Conservation (phyloP, 345 rosid genomes). For the Bruguiera sexangula region DNA sequence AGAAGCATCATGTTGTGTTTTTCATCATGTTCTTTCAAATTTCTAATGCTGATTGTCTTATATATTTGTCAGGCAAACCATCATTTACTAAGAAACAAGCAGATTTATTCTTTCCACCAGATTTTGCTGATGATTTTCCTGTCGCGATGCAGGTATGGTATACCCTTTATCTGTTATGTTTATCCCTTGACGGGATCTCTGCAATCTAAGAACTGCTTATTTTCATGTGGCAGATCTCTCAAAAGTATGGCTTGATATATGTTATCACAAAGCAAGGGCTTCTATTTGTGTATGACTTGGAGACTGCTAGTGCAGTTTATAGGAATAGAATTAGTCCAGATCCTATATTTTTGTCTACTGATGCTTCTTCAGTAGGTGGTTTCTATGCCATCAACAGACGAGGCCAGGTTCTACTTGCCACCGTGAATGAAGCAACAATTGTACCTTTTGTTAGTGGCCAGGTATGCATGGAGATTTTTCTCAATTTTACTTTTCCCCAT, state of each 20-base stretch:
- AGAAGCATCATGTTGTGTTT: neutral
- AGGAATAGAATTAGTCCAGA: slow-evolving; percentile 95
- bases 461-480: slow-evolving; percentile 38
- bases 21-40: neutral
- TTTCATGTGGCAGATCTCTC: slow-evolving; percentile 61
- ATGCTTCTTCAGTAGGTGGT: slow-evolving; percentile 83
- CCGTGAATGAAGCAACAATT: slow-evolving; percentile 84
- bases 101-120: slow-evolving; percentile 27
- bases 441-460: slow-evolving; percentile 95
- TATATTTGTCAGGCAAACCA: slow-evolving; percentile 16
- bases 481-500: neutral
- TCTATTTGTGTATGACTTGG: slow-evolving; percentile 91
- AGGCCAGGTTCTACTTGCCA: slow-evolving; percentile 46
- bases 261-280: slow-evolving; percentile 93
- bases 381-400: slow-evolving; percentile 89
- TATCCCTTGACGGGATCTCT: neutral
- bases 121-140: slow-evolving; percentile 30
- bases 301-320: slow-evolving; percentile 91
- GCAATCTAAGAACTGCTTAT: neutral
- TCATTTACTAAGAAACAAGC: slow-evolving; percentile 29
- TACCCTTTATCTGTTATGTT: neutral
- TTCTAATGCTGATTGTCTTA: neutral
- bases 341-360: slow-evolving; percentile 93
- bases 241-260: slow-evolving; percentile 77
- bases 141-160: slow-evolving; percentile 23